A percentile compares a stretch with the other conserved stretches of the same genome.
Evolutionary conservation across 768 basidiomycete genomes (phyloP).

Genomic region (Lentinula aciculospora): DNA sequence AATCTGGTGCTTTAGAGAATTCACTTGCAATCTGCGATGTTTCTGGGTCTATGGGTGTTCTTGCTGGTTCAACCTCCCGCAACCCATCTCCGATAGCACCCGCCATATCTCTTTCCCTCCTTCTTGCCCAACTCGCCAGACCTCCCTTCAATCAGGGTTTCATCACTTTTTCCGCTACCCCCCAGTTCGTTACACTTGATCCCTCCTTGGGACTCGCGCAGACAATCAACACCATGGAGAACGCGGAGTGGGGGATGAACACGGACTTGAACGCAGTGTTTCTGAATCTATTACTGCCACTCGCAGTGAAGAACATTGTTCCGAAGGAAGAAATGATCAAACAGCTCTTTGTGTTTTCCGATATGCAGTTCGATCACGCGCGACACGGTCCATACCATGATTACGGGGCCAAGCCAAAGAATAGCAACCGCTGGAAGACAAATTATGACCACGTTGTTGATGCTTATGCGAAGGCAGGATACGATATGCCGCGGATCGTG

Average conservation of each 20-base stretch:
- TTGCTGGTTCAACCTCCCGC: conserved; percentile 8
- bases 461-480: conserved; percentile 56
- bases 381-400: not conserved
- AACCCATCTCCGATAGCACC: conserved; percentile 45
- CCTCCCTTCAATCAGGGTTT: conserved; percentile 62
- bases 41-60: conserved; percentile 62
- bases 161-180: conserved; percentile 59
- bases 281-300: conserved; percentile 53
- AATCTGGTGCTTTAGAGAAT: conserved; percentile 52
- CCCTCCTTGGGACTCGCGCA: conserved; percentile 29
- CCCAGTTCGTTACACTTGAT: conserved; percentile 46
- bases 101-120: conserved; percentile 58
- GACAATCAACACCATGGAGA: conserved; percentile 30
- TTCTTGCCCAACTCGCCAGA: conserved; percentile 55
- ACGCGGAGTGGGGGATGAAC: conserved; percentile 45
- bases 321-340: conserved; percentile 69
- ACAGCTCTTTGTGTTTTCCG: conserved; percentile 69
- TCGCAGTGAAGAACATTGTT: conserved; percentile 52
- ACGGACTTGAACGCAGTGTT: conserved; percentile 63
- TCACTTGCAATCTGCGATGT: conserved; percentile 69
- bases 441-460: conserved; percentile 52
- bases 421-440: conserved; percentile 44
- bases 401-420: not conserved
- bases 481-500: conserved; percentile 68
- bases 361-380: conserved; percentile 71